Evolutionary conservation across 345 rosid species (phyloP).

Genomic region (Euphorbia lathyris): DNA sequence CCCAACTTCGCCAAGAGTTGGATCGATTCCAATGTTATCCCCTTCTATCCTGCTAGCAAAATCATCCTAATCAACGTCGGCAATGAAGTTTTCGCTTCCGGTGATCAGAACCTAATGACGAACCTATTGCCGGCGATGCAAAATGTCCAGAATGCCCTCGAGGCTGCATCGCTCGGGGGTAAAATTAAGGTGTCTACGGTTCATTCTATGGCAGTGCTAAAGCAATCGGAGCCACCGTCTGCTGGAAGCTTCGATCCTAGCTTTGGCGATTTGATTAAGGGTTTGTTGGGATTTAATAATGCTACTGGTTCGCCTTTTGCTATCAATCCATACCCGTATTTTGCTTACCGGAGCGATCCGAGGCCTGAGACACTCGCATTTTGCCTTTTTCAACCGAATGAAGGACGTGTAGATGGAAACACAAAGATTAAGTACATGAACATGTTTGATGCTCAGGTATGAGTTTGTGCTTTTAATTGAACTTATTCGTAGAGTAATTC

Average conservation of each 20-base stretch:
- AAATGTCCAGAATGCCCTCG: conserved; percentile 68
- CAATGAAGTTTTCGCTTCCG: conserved; percentile 70
- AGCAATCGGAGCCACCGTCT: conserved; percentile 76
- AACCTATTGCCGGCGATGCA: conserved; percentile 83
- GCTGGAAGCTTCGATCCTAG: conserved; percentile 51
- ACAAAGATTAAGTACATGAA: conserved; percentile 80
- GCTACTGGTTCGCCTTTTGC: conserved; percentile 76
- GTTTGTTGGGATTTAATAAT: conserved; percentile 55
- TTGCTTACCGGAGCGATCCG: conserved; percentile 68
- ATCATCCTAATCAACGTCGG: conserved; percentile 82
- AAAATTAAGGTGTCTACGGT: conserved; percentile 81
- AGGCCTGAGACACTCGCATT: conserved; percentile 76
- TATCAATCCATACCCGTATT: conserved; percentile 81
- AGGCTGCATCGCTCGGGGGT: conserved; percentile 53
- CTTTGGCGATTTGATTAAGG: conserved; percentile 55
- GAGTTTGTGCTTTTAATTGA: not conserved
- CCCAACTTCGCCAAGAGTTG: conserved; percentile 73
- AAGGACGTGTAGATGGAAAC: conserved; percentile 63
- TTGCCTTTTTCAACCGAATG: conserved; percentile 76
- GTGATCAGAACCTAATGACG: conserved; percentile 44
- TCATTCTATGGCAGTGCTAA: conserved; percentile 66
- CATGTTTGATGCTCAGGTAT: conserved; percentile 97
- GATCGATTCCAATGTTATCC: conserved; percentile 68
- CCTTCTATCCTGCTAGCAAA: conserved; percentile 78
- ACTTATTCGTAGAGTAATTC: no score